phyloP scores from a whole-genome alignment of 2,329 filamentous ascomycete genomes.

The Bisporella sp. region DNA sequence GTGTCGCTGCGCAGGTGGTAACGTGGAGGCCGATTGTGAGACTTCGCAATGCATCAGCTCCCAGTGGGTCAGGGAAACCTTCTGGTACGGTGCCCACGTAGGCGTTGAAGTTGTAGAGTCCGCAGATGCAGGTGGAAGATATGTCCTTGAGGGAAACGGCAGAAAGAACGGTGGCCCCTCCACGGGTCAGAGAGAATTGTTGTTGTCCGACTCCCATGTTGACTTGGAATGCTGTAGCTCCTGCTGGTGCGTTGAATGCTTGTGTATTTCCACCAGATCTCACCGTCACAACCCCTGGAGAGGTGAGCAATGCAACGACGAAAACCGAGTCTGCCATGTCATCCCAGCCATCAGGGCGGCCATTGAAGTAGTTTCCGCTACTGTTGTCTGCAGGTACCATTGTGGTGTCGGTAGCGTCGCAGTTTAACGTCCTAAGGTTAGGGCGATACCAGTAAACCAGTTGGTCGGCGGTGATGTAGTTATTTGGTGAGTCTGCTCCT shows the following conservation, averaged over 20 bases:
- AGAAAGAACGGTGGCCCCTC: constrained; percentile 8
- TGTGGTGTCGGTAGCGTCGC: constrained; percentile 28
- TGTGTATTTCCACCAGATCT: constrained; percentile 20
- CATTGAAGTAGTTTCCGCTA: constrained; percentile 18
- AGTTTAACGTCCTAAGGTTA: constrained; percentile 20
- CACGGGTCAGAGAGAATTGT: constrained; percentile 13
- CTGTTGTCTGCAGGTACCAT: constrained; percentile 16
- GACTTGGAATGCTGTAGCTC: constrained; percentile 13
- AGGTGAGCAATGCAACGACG: constrained; percentile 23
- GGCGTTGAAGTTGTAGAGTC: constrained; percentile 21
- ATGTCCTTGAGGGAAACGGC: constrained; percentile 13
- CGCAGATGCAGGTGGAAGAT: constrained; percentile 14
- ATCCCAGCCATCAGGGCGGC: constrained; percentile 16
- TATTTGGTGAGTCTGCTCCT: constrained; percentile 7
- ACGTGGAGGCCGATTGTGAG: constrained; percentile 27
- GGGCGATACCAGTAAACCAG: constrained; percentile 36
- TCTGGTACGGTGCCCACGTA: constrained; percentile 17
- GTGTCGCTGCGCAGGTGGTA: constrained; percentile 24
- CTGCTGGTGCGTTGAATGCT: constrained; percentile 14
- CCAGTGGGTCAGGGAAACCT: constrained; percentile 19
- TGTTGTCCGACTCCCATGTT: constrained; percentile 16
- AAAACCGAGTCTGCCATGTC: constrained; percentile 25
- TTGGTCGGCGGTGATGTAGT: constrained; percentile 20
- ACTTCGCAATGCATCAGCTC: constrained; percentile 20
- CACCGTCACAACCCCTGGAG: constrained; percentile 21